A percentile compares a stretch with the other conserved stretches of the same genome.
phyloP scores from a whole-genome alignment of 2,329 filamentous ascomycete species.

The Cordyceps pruinosa region DNA sequence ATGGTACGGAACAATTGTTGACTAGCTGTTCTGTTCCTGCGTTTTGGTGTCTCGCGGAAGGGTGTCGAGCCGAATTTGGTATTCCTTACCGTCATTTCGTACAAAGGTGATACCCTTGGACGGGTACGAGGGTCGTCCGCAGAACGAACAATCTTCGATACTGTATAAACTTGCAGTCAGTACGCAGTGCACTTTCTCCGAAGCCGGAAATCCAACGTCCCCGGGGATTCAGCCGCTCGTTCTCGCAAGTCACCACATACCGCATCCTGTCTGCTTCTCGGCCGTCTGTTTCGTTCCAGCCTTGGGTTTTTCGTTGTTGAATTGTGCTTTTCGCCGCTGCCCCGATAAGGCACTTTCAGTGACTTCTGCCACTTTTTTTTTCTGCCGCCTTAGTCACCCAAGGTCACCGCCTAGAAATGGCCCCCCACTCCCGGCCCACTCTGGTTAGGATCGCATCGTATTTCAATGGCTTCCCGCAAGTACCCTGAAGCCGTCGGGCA shows the following conservation, averaged over 20 bases:
- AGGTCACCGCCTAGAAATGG: conserved; percentile 11
- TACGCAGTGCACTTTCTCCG: background rate
- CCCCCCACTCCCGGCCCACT: too few relatives aligned
- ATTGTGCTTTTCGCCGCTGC: conserved; percentile 1
- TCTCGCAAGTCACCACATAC: background rate
- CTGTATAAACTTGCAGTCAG: conserved; percentile 18
- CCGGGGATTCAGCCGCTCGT: background rate
- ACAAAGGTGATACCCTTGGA: conserved; percentile 50
- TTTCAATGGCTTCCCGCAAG: background rate
- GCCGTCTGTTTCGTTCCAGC: conserved; percentile 4
- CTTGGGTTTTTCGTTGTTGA: background rate
- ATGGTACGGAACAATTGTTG: too few relatives aligned
- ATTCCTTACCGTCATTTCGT: conserved; percentile 37
- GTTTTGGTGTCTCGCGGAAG: too few relatives aligned
- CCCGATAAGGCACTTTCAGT: background rate
- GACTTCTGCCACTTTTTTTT: conserved; percentile 17
- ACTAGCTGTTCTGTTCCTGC: too few relatives aligned
- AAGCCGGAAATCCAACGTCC: background rate
- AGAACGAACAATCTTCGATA: conserved; percentile 41
- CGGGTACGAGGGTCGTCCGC: conserved; percentile 44
- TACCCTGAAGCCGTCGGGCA: background rate
- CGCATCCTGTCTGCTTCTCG: conserved; percentile 12
- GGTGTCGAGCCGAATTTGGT: background rate
- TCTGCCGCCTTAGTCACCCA: conserved; percentile 14
- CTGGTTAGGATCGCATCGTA: background rate